Evolutionary conservation across 1,284 basidiomycete genomes (phyloP).

Genomic region (Xerocomus nothofagi): DNA sequence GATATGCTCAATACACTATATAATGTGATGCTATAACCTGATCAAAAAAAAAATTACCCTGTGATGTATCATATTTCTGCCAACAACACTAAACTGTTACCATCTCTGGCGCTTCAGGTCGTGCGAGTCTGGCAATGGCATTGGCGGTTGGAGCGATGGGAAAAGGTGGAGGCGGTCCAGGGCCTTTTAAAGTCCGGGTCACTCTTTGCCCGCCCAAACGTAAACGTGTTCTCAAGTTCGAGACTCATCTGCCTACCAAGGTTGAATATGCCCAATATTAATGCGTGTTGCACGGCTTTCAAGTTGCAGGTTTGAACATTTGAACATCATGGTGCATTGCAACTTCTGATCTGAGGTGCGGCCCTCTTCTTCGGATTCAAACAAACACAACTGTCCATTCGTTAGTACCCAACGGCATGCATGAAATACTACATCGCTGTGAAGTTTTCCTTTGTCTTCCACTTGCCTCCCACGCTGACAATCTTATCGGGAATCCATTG

Average conservation of each 20-base stretch:
- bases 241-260: slow-evolving; percentile 65
- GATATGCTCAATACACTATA: too few relatives aligned
- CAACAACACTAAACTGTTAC: too few relatives aligned
- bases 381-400: background rate
- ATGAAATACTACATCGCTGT: background rate
- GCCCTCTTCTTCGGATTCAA: background rate
- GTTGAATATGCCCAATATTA: slow-evolving; percentile 46
- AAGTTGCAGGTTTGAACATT: too few relatives aligned
- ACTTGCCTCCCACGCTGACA: background rate
- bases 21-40: too few relatives aligned
- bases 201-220: background rate
- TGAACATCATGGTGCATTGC: too few relatives aligned
- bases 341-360: too few relatives aligned
- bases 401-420: too few relatives aligned
- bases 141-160: slow-evolving; percentile 87
- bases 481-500: background rate
- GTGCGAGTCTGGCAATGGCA: slow-evolving; percentile 85
- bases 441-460: background rate
- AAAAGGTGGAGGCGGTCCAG: slow-evolving; percentile 81
- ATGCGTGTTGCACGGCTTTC: slow-evolving; percentile 47
- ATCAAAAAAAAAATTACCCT: too few relatives aligned
- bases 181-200: slow-evolving; percentile 69
- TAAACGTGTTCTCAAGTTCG: slow-evolving; percentile 52
- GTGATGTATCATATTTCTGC: too few relatives aligned
- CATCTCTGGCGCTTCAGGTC: slow-evolving; percentile 58